Conservation (phyloP, 768 basidiomycete species). For the Xerocomellus intermedius region DNA sequence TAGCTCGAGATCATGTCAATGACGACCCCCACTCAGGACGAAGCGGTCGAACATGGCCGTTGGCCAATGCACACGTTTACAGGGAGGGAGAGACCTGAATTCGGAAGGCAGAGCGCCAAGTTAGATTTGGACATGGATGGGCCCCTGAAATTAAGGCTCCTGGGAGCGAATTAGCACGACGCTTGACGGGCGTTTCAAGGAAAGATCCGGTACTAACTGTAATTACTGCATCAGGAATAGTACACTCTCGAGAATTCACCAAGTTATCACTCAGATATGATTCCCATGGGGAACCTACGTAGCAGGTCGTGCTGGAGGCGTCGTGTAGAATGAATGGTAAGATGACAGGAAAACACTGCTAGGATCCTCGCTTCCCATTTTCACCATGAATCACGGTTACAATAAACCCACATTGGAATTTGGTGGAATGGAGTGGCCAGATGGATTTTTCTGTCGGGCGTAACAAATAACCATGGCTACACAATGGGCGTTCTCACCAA, state of each 20-base stretch:
- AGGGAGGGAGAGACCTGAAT: background rate
- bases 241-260: background rate
- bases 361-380: background rate
- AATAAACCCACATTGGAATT: background rate
- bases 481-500: conserved; percentile 1
- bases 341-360: background rate
- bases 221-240: conserved; percentile 2
- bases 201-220: conserved; percentile 8
- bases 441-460: background rate
- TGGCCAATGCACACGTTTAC: background rate
- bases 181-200: conserved; percentile 17
- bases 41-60: background rate
- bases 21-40: background rate
- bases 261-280: background rate
- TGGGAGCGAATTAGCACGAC: background rate
- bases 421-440: background rate
- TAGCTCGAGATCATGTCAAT: background rate
- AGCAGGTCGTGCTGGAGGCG: background rate
- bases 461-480: conserved; percentile 22
- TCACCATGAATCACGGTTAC: background rate
- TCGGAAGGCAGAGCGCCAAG: background rate
- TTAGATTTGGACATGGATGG: background rate
- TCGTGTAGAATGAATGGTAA: background rate
- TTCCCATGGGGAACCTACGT: background rate
- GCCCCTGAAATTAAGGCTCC: conserved; percentile 5